These are phyloP conservation scores for Trametes meyenii DNA, from an alignment of 768 basidiomycete genomes.

Conservation along the genomic window DNA sequence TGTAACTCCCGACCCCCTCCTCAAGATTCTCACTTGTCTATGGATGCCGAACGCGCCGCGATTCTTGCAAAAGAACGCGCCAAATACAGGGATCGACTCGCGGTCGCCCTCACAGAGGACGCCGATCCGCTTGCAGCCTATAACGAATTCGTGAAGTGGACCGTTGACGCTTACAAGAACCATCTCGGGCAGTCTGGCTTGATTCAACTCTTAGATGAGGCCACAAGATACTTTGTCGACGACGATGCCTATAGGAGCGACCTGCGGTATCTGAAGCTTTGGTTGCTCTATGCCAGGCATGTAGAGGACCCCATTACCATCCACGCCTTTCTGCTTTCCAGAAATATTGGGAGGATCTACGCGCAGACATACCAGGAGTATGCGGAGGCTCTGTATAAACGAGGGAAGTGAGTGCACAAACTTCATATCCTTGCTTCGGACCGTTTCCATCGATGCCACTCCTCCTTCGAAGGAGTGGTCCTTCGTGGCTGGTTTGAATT, in stretches of 20 bases:
- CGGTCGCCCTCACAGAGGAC: constrained; percentile 64
- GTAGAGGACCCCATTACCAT: constrained; percentile 72
- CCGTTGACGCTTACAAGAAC: constrained; percentile 75
- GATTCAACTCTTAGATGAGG: constrained; percentile 79
- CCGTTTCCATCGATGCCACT: not conserved
- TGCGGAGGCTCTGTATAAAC: constrained; percentile 74
- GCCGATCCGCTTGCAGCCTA: constrained; percentile 88
- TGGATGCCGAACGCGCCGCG: constrained; percentile 10
- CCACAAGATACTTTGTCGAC: constrained; percentile 77
- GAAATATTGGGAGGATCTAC: constrained; percentile 66
- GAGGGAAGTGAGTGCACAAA: constrained; percentile 66
- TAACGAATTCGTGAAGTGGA: constrained; percentile 89
- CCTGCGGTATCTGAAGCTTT: constrained; percentile 87
- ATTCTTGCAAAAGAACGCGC: constrained; percentile 30
- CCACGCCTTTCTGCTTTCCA: constrained; percentile 53
- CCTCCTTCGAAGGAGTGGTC: no score
- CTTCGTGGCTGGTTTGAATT: no score
- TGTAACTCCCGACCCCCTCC: not conserved
- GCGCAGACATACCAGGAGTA: constrained; percentile 91
- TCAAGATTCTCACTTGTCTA: not conserved
- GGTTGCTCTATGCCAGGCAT: constrained; percentile 84
- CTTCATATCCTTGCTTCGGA: constrained; percentile 4
- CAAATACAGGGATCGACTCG: constrained; percentile 43
- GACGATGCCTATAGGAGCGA: constrained; percentile 88
- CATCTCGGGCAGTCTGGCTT: constrained; percentile 72